Percentiles rank a stretch among this genome's conserved stretches.
Conservation (phyloP, 2,329 filamentous ascomycete species). For the Penicillium sclerotigenum region DNA sequence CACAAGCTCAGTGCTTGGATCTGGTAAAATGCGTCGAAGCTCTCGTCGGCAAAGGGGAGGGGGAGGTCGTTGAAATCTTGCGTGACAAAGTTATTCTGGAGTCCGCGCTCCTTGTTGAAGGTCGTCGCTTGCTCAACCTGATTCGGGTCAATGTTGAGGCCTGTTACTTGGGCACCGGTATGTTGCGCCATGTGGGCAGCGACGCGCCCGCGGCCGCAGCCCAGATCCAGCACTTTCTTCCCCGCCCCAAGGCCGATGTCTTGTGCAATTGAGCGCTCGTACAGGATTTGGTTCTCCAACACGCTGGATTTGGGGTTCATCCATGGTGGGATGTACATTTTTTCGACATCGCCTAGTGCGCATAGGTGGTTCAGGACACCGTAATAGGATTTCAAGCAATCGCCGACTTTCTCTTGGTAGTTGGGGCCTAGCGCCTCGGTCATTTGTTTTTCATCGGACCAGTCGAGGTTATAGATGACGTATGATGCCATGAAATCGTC, state of each 20-base stretch:
- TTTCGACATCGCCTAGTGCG: constrained; percentile 55
- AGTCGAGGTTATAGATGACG: constrained; percentile 56
- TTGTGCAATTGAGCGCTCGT: constrained; percentile 51
- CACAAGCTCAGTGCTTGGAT: constrained; percentile 57
- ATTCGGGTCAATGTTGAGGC: constrained; percentile 55
- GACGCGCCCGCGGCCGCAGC: constrained; percentile 54
- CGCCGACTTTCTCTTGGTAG: constrained; percentile 52
- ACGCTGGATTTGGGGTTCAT: constrained; percentile 52
- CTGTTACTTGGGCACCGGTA: constrained; percentile 49
- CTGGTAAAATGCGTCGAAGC: constrained; percentile 55
- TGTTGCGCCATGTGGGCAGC: constrained; percentile 54
- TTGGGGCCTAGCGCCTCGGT: constrained; percentile 47
- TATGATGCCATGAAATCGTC: constrained; percentile 58
- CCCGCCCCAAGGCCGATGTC: constrained; percentile 48
- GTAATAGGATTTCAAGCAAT: constrained; percentile 53
- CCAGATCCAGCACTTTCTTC: constrained; percentile 51
- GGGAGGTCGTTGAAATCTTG: constrained; percentile 54
- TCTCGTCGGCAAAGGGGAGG: constrained; percentile 49
- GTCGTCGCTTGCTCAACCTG: constrained; percentile 48
- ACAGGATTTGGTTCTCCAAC: constrained; percentile 53
- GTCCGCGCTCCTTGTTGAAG: constrained; percentile 46
- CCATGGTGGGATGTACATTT: constrained; percentile 57
- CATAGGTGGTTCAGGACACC: constrained; percentile 56
- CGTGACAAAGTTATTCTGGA: constrained; percentile 49
- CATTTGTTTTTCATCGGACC: constrained; percentile 52